These are phyloP conservation scores for Eimeria mitis DNA, from an alignment of 169 alveolate genomes.

Conservation along the genomic window DNA sequence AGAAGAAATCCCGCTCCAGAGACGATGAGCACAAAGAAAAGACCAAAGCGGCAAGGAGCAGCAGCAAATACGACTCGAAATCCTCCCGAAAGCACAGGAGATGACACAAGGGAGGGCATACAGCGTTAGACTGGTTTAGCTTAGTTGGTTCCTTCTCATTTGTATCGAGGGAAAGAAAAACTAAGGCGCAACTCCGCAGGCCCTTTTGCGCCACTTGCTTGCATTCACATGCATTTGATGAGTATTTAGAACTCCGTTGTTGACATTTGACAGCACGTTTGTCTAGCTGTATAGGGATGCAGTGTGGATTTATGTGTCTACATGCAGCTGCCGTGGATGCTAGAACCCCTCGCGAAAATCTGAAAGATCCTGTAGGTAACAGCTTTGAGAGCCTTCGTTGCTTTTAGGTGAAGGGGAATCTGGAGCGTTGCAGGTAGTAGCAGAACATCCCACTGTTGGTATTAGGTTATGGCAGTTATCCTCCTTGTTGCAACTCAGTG, in stretches of 20 bases:
- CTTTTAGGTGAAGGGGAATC: neutral
- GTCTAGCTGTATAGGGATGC: neutral
- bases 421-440: neutral
- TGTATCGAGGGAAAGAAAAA: neutral
- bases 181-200: neutral
- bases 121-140: neutral
- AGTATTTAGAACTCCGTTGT: neutral
- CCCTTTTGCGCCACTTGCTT: neutral
- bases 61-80: conserved; percentile 25
- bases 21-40: neutral
- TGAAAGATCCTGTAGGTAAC: neutral
- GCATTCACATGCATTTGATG: neutral
- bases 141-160: neutral
- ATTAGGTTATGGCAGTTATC: neutral
- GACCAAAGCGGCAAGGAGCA: neutral
- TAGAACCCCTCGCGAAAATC: neutral
- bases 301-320: neutral
- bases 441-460: neutral
- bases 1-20: conserved; percentile 13
- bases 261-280: neutral
- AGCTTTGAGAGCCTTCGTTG: neutral
- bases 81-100: conserved; percentile 42
- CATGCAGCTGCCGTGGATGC: neutral
- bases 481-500: neutral
- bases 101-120: neutral